phyloP scores from a whole-genome alignment of 306 rosid genomes.

The Vigna hirtella region DNA sequence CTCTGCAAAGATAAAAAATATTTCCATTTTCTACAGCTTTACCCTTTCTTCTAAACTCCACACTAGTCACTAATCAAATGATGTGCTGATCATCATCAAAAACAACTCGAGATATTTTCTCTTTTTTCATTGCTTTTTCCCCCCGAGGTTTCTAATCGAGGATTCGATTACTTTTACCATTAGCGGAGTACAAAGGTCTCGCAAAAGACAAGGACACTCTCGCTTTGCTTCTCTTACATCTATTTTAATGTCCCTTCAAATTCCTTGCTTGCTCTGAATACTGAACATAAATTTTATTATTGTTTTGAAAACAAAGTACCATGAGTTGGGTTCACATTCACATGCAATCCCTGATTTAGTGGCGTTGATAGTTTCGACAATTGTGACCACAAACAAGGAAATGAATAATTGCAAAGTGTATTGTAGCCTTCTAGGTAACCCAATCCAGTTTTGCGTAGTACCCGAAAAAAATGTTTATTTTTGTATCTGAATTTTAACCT shows the following conservation, averaged over 20 bases:
- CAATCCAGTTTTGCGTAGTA: background rate
- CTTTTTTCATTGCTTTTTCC: background rate
- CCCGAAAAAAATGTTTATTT: background rate
- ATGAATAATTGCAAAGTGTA: constrained; percentile 23
- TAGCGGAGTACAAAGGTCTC: constrained; percentile 30
- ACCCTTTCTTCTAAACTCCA: background rate
- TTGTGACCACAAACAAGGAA: constrained; percentile 36
- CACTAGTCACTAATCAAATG: constrained; percentile 29
- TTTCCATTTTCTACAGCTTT: constrained; percentile 38
- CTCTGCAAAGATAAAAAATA: constrained; percentile 31
- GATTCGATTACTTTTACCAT: constrained; percentile 47
- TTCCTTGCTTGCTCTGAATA: constrained; percentile 18
- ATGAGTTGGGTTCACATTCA: constrained; percentile 34
- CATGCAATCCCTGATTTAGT: constrained; percentile 43
- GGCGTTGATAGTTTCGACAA: constrained; percentile 35
- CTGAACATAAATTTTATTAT: background rate
- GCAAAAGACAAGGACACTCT: constrained; percentile 45
- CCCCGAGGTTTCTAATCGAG: constrained; percentile 33
- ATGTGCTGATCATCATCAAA: constrained; percentile 16
- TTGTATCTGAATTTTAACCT: background rate
- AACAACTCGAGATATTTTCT: constrained; percentile 17
- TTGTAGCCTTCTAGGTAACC: background rate
- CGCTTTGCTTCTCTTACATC: constrained; percentile 35
- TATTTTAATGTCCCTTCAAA: constrained; percentile 41
- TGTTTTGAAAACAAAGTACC: background rate